Evolutionary conservation across 1,284 basidiomycete species (phyloP).

Genomic region (Bjerkandera adusta): DNA sequence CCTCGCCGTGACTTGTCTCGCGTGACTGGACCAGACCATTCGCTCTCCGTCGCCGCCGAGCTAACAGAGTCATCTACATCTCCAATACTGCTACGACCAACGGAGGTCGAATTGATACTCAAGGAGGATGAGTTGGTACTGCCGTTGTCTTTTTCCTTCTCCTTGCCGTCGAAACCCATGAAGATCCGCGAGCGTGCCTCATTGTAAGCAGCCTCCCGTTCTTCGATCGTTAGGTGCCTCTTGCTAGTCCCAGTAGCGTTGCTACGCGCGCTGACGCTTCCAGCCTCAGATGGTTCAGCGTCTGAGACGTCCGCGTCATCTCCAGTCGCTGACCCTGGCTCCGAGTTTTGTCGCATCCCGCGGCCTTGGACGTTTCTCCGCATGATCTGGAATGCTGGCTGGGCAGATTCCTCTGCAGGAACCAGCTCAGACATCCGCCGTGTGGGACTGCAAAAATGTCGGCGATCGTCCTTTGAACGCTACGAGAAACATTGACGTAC

Average conservation of each 20-base stretch:
- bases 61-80: conserved; percentile 66
- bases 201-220: conserved; percentile 81
- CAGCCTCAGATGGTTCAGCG: conserved; percentile 71
- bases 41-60: conserved; percentile 74
- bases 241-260: conserved; percentile 58
- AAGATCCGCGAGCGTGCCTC: conserved; percentile 81
- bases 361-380: conserved; percentile 54
- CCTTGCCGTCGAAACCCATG: conserved; percentile 75
- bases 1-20: conserved; percentile 48
- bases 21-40: conserved; percentile 65
- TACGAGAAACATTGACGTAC: conserved; percentile 44
- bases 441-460: conserved; percentile 51
- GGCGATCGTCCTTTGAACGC: conserved; percentile 11
- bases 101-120: conserved; percentile 65
- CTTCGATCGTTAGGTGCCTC: conserved; percentile 72
- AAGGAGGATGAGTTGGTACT: conserved; percentile 74
- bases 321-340: conserved; percentile 63
- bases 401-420: conserved; percentile 63
- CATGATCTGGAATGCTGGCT: conserved; percentile 84
- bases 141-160: conserved; percentile 62
- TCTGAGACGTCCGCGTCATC: conserved; percentile 76
- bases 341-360: conserved; percentile 42
- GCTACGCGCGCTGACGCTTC: conserved; percentile 69
- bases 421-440: conserved; percentile 74
- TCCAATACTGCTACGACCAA: conserved; percentile 52